These are phyloP conservation scores for Paramecium octaurelia DNA, from an alignment of 73 alveolate species.

Conservation along the genomic window DNA sequence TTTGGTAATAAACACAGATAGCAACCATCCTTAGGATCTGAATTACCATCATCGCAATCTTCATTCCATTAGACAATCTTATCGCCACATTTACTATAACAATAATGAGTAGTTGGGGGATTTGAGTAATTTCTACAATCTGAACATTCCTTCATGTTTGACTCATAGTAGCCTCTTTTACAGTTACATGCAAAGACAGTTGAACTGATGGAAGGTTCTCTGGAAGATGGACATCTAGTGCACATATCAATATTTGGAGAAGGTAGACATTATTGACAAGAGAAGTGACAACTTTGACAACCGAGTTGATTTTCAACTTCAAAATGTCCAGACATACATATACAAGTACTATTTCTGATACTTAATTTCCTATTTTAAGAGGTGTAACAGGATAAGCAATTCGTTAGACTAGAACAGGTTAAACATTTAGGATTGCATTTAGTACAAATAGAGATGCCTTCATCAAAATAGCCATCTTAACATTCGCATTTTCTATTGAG, in stretches of 20 bases:
- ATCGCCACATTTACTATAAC: conserved; percentile 44
- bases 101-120: conserved; percentile 33
- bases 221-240: conserved; percentile 22
- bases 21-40: background rate
- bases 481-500: background rate
- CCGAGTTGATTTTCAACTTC: background rate
- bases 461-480: conserved; percentile 28
- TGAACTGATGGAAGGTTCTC: background rate
- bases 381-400: conserved; percentile 12
- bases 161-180: conserved; percentile 18
- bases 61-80: conserved; percentile 19
- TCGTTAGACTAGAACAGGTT: background rate
- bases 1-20: background rate
- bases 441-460: background rate
- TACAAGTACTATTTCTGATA: background rate
- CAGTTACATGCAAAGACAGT: conserved; percentile 29
- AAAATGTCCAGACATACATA: background rate
- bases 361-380: background rate
- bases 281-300: background rate
- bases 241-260: background rate
- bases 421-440: background rate
- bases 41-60: conserved; percentile 29
- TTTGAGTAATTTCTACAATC: background rate
- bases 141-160: background rate
- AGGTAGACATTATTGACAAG: background rate